Conservation (phyloP, 2,329 filamentous ascomycete genomes). For the Colletotrichum sp. region DNA sequence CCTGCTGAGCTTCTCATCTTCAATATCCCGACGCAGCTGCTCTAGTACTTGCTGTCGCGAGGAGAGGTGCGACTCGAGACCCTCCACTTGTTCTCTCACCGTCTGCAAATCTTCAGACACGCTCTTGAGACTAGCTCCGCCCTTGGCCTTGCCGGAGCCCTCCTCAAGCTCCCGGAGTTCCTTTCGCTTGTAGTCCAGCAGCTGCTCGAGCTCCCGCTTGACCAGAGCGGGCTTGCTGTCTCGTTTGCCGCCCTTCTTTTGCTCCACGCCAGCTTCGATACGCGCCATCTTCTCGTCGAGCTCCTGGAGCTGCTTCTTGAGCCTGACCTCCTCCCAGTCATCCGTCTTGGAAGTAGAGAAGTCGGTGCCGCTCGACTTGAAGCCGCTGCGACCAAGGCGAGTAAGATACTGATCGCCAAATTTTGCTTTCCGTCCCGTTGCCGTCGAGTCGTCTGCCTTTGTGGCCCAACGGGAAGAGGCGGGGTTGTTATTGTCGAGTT, state of each 20-base stretch:
- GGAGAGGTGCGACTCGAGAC: conserved; percentile 81
- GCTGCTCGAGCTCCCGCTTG: conserved; percentile 90
- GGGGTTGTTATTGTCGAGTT: conserved; percentile 76
- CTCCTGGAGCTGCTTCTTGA: conserved; percentile 91
- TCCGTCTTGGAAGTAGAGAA: conserved; percentile 86
- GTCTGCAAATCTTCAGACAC: conserved; percentile 86
- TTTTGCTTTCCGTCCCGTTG: conserved; percentile 90
- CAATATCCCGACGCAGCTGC: conserved; percentile 81
- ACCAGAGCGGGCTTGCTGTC: conserved; percentile 88
- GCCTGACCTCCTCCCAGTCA: conserved; percentile 96
- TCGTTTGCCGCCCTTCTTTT: conserved; percentile 66
- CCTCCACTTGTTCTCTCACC: conserved; percentile 94
- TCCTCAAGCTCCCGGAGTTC: conserved; percentile 78
- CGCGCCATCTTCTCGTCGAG: conserved; percentile 86
- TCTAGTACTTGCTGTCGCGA: conserved; percentile 78
- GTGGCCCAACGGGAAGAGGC: conserved; percentile 78
- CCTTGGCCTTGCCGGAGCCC: conserved; percentile 70
- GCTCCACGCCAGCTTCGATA: conserved; percentile 76
- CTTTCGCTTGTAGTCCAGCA: conserved; percentile 92
- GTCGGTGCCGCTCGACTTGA: conserved; percentile 86
- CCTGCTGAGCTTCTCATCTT: conserved; percentile 76
- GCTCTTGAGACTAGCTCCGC: conserved; percentile 75
- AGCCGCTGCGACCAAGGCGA: conserved; percentile 82
- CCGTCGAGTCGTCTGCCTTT: conserved; percentile 78
- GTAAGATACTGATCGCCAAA: conserved; percentile 98